Percentiles rank a stretch among this genome's conserved stretches.
phyloP scores from a whole-genome alignment of 208 protist species.

The Naegleria lovaniensis region DNA sequence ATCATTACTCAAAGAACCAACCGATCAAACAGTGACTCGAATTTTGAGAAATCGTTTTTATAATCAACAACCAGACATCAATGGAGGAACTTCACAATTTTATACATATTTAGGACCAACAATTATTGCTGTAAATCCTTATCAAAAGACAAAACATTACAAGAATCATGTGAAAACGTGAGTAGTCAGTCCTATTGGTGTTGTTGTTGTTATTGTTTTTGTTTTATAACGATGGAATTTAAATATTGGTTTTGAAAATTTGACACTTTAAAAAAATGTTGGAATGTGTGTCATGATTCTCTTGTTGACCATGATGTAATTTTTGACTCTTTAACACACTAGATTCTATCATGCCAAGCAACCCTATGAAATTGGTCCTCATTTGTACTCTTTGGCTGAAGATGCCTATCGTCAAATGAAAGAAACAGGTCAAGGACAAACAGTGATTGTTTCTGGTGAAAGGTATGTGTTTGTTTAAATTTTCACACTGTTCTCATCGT shows the following conservation, averaged over 20 bases:
- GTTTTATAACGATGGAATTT: no score
- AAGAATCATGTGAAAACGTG: background rate
- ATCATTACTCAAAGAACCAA: background rate
- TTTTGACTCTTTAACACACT: no score
- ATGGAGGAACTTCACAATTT: background rate
- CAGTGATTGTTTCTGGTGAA: slow-evolving; percentile 3
- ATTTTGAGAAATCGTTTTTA: background rate
- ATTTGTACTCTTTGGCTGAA: slow-evolving; percentile 37
- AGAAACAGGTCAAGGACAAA: slow-evolving; percentile 6
- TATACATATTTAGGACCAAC: slow-evolving; percentile 55
- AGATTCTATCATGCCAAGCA: background rate
- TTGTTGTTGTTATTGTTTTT: no score
- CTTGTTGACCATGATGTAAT: no score
- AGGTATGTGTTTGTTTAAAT: no score
- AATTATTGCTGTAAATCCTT: slow-evolving; percentile 49
- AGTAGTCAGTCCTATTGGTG: no score
- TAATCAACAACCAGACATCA: background rate
- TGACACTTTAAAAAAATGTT: no score
- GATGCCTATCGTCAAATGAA: slow-evolving; percentile 30
- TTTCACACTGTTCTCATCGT: no score
- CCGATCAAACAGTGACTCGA: background rate
- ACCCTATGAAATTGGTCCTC: slow-evolving; percentile 35
- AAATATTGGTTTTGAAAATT: no score
- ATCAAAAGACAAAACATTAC: background rate
- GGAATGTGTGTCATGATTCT: no score